phyloP scores from a whole-genome alignment of 345 rosid species.

The Camelina laxa region DNA sequence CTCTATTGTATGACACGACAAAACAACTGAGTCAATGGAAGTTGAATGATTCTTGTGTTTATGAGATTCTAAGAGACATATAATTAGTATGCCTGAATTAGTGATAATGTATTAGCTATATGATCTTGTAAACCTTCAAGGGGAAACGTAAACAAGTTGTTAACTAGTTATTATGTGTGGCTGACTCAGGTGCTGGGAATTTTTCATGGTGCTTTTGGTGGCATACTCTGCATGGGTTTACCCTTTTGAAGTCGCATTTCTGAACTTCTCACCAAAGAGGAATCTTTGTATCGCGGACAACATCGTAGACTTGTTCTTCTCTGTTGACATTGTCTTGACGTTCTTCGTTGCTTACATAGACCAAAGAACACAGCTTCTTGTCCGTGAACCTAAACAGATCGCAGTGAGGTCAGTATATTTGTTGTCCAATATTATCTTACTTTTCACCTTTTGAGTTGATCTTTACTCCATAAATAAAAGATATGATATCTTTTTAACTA shows the following conservation, averaged over 20 bases:
- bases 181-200: slow-evolving; percentile 78
- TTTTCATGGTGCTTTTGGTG: slow-evolving; percentile 81
- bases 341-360: slow-evolving; percentile 83
- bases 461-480: slow-evolving; percentile 24
- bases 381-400: slow-evolving; percentile 60
- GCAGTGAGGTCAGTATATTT: slow-evolving; percentile 65
- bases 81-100: neutral
- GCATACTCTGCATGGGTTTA: slow-evolving; percentile 86
- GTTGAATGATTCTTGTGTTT: neutral
- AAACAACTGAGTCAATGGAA: neutral
- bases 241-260: slow-evolving; percentile 82
- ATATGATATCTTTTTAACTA: neutral
- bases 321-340: slow-evolving; percentile 73
- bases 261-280: slow-evolving; percentile 48
- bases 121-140: neutral
- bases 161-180: neutral
- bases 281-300: slow-evolving; percentile 66
- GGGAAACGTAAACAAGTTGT: slow-evolving; percentile 5
- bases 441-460: neutral
- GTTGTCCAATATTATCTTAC: slow-evolving; percentile 5
- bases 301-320: slow-evolving; percentile 80
- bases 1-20: neutral
- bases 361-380: slow-evolving; percentile 69
- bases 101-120: neutral
- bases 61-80: neutral